Base-by-base conservation (phyloP, 1,139 yeast species). In the Taphrina confusa region DNA sequence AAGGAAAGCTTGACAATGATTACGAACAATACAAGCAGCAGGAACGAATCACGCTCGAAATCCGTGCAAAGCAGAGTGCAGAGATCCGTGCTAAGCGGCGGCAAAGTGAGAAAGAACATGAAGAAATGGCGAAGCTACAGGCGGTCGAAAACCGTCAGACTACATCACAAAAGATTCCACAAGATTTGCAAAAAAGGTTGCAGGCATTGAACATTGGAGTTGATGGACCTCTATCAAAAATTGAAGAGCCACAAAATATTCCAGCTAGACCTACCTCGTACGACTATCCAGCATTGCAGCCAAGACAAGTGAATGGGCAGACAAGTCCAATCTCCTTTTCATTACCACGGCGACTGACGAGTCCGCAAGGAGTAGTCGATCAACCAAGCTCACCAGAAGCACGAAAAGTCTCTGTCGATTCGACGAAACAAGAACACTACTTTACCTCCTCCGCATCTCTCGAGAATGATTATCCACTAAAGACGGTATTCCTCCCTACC, bases 401-500 rank as follows among this genome's bases (percentile, higher is more conserved):
- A n/a, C n/a, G n/a, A n/a, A n/a, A n/a, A n/a, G 11, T 11, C n/a
- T 14, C 46, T 42, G 20, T 14, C 8, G 28, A 9, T 3, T 3
- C 46, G 4, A n/a, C 28, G 20, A 9, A n/a, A n/a, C n/a, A 47
- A 11, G 49, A 30, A 8, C 46, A 56, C 22, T 27, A 56, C 27
- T 56, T 56, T 20, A 9, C 42, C 9, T 14, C 60, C n/a, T 4
- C 54, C 16, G 31, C 55, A 11, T 16, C 25, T 2, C 79, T 83
- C 0, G 85, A 82, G 66, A 79, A 78, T 25, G 84, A 84, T 0
- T 73, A 72, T 4, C 80, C 82, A 1, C 69, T 82, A 46, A 74
- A 84, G 51, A 74, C 82, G 0, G 69, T 81, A 1, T 81, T 76
- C 67, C 67, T 81, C 14, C 84, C 86, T 0, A 63, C 70, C 0